Evolutionary conservation across 208 protist genomes (phyloP).

Genomic region (Herpetomonas muscarum): DNA sequence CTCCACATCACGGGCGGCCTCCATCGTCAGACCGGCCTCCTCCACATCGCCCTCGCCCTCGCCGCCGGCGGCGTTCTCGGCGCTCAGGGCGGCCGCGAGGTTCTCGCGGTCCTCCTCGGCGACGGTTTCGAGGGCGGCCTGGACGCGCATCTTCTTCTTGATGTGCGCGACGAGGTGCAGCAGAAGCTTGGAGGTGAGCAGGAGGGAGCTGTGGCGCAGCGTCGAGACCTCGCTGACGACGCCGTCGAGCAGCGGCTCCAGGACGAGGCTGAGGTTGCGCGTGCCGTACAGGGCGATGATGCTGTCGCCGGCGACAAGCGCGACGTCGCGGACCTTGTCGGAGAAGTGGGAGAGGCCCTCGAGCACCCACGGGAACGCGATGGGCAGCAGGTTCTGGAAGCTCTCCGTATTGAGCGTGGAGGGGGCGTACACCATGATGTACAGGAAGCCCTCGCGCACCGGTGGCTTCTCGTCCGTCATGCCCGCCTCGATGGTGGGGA

Average conservation of each 20-base stretch:
- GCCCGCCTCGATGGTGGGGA: slow-evolving; percentile 55
- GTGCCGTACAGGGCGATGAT: slow-evolving; percentile 90
- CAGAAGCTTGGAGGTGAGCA: slow-evolving; percentile 86
- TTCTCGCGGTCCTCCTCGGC: slow-evolving; percentile 22
- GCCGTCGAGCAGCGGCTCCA: slow-evolving; percentile 75
- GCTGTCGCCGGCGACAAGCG: slow-evolving; percentile 80
- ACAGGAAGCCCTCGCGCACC: slow-evolving; percentile 90
- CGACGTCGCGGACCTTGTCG: slow-evolving; percentile 85
- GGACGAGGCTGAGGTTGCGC: slow-evolving; percentile 73
- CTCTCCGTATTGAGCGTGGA: slow-evolving; percentile 58
- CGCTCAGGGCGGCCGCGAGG: slow-evolving; percentile 21
- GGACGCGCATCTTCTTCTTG: slow-evolving; percentile 83
- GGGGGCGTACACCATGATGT: slow-evolving; percentile 91
- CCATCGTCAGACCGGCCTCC: slow-evolving; percentile 56
- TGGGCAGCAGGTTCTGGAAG: slow-evolving; percentile 78
- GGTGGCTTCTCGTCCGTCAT: slow-evolving; percentile 80
- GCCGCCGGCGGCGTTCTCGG: slow-evolving; percentile 21
- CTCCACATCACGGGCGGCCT: slow-evolving; percentile 81
- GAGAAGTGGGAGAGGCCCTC: slow-evolving; percentile 89
- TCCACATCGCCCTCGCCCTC: slow-evolving; percentile 8
- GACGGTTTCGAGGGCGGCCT: slow-evolving; percentile 30
- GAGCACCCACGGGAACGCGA: slow-evolving; percentile 86
- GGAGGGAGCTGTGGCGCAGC: slow-evolving; percentile 86
- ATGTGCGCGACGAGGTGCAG: slow-evolving; percentile 84
- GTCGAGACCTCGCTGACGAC: slow-evolving; percentile 81